phyloP scores from a whole-genome alignment of 768 basidiomycete species.

The Favolaschia claudopus region DNA sequence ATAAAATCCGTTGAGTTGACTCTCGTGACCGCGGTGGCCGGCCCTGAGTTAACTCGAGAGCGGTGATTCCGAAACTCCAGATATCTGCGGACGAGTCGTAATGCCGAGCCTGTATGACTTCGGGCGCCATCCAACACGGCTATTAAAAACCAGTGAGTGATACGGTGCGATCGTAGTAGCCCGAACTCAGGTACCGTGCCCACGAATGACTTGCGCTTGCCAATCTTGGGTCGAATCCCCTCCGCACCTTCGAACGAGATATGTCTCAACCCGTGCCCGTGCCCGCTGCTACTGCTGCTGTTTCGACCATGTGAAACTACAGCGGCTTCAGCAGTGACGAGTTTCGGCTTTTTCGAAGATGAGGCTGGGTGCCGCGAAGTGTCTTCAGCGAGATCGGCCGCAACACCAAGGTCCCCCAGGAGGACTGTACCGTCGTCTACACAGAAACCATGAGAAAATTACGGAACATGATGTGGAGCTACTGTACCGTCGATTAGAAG shows the following conservation, averaged over 20 bases:
- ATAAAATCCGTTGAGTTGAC: constrained; percentile 73
- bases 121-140: constrained; percentile 98
- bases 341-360: constrained; percentile 36
- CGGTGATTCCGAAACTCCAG: constrained; percentile 97
- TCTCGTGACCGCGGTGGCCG: constrained; percentile 86
- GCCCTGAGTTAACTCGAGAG: constrained; percentile 87
- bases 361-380: constrained; percentile 40
- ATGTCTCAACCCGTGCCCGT: constrained; percentile 33
- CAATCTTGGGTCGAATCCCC: constrained; percentile 53
- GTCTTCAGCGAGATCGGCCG: constrained; percentile 82
- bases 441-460: not conserved
- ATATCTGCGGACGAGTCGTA: constrained; percentile 93
- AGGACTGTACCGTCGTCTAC: constrained; percentile 88
- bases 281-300: constrained; percentile 18
- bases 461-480: not conserved
- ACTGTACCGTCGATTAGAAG: constrained; percentile 73
- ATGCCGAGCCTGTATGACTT: constrained; percentile 83
- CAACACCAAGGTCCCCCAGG: constrained; percentile 92
- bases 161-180: not conserved
- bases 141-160: constrained; percentile 31
- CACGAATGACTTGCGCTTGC: constrained; percentile 92
- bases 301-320: constrained; percentile 38
- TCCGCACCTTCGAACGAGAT: constrained; percentile 42
- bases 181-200: constrained; percentile 76
- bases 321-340: constrained; percentile 40